Percentiles rank a stretch among this genome's conserved stretches.
Evolutionary conservation across 1,284 basidiomycete species (phyloP).

Genomic region (Naganishia liquefaciens): DNA sequence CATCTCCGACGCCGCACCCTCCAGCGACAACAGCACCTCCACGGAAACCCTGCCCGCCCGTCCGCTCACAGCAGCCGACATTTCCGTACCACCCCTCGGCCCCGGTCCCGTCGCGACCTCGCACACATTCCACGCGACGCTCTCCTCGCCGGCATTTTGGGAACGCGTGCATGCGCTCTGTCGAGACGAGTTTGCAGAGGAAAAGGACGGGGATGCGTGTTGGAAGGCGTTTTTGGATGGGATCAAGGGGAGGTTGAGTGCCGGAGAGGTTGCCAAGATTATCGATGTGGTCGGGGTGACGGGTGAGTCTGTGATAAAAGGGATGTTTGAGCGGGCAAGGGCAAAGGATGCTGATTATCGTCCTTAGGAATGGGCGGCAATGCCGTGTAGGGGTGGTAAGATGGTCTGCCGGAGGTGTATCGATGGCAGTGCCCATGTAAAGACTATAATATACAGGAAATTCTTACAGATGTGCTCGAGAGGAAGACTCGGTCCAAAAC

Average conservation of each 20-base stretch:
- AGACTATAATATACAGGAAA: no score
- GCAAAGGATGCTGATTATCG: background rate
- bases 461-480: background rate
- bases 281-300: slow-evolving; percentile 51
- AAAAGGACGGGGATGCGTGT: slow-evolving; percentile 60
- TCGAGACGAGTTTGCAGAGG: slow-evolving; percentile 66
- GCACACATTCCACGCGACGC: slow-evolving; percentile 63
- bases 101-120: slow-evolving; percentile 44
- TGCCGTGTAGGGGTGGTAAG: slow-evolving; percentile 4
- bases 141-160: slow-evolving; percentile 78
- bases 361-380: slow-evolving; percentile 30
- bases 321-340: background rate
- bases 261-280: slow-evolving; percentile 54
- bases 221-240: slow-evolving; percentile 52
- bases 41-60: slow-evolving; percentile 48
- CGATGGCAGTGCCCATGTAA: background rate
- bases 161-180: slow-evolving; percentile 66
- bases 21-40: slow-evolving; percentile 36
- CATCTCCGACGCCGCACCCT: slow-evolving; percentile 35
- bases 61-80: slow-evolving; percentile 41
- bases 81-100: slow-evolving; percentile 40
- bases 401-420: no score
- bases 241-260: slow-evolving; percentile 49
- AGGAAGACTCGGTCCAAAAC: background rate
- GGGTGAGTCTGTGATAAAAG: slow-evolving; percentile 37